Conservation (phyloP, 805 yeast species). For the Kodamaea hsintzibuensis region DNA sequence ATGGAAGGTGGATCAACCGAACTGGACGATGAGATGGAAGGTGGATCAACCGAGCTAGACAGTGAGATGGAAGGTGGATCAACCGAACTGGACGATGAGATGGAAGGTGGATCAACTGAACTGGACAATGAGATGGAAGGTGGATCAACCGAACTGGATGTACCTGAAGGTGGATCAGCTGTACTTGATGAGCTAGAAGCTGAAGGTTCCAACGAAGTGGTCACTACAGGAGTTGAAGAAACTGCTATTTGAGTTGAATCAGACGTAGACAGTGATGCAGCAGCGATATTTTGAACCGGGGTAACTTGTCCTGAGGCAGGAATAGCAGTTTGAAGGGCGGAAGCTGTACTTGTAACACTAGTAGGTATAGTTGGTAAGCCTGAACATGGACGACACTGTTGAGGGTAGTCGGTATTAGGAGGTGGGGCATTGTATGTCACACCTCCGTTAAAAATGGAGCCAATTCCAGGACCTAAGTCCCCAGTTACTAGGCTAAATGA, state of each 20-base stretch:
- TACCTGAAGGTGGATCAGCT: too few species aligned
- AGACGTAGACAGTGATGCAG: not conserved
- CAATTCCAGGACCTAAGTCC: constrained; percentile 6
- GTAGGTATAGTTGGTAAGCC: constrained; percentile 11
- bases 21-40: too few species aligned
- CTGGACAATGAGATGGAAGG: too few species aligned
- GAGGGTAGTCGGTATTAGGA: constrained; percentile 11
- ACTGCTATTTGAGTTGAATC: not conserved
- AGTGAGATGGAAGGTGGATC: too few species aligned
- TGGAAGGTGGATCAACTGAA: too few species aligned
- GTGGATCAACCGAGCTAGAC: too few species aligned
- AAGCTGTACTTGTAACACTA: too few species aligned
- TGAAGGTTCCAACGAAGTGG: too few species aligned
- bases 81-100: too few species aligned
- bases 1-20: too few species aligned
- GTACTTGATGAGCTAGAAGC: too few species aligned
- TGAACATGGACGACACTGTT: constrained; percentile 5
- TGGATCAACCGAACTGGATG: too few species aligned
- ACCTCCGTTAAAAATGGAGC: constrained; percentile 7
- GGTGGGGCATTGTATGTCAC: constrained; percentile 12
- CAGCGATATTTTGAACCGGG: not conserved
- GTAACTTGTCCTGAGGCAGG: not conserved
- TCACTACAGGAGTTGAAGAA: not conserved
- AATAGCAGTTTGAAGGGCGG: not conserved
- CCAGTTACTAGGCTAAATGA: not conserved